Conservation (phyloP, 768 basidiomycete genomes). For the Lentinula aciculospora region DNA sequence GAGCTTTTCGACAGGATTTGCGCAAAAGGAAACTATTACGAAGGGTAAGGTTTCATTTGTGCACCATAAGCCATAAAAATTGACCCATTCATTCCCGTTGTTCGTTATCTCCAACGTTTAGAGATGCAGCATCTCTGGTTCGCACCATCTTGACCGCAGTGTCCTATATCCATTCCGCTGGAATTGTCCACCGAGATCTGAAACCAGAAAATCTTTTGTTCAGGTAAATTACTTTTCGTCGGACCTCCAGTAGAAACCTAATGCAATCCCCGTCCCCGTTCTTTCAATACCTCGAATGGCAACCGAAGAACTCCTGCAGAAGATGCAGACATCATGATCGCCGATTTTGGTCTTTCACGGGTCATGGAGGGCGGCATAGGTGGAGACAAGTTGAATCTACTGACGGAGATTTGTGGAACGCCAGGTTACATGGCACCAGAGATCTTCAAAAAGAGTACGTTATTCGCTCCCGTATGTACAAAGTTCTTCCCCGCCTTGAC, state of each 20-base stretch:
- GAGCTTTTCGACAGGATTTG: slow-evolving; percentile 99
- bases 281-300: background rate
- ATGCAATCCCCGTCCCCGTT: background rate
- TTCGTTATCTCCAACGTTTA: slow-evolving; percentile 16
- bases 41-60: slow-evolving; percentile 47
- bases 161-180: slow-evolving; percentile 84
- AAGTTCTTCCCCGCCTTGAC: background rate
- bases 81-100: background rate
- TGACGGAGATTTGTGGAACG: slow-evolving; percentile 96
- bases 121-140: slow-evolving; percentile 82
- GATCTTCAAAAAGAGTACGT: slow-evolving; percentile 85
- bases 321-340: slow-evolving; percentile 93
- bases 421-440: slow-evolving; percentile 98
- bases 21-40: slow-evolving; percentile 94
- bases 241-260: background rate
- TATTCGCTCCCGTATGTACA: background rate
- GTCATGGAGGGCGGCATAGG: slow-evolving; percentile 93
- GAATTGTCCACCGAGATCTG: slow-evolving; percentile 93
- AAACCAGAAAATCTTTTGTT: slow-evolving; percentile 99
- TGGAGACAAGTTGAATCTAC: slow-evolving; percentile 76
- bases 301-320: slow-evolving; percentile 54
- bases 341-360: slow-evolving; percentile 91
- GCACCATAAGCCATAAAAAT: slow-evolving; percentile 19
- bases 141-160: slow-evolving; percentile 85
- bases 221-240: slow-evolving; percentile 30